phyloP scores from a whole-genome alignment of 306 rosid genomes.

The cucumber (Cucumis sativus) region DNA sequence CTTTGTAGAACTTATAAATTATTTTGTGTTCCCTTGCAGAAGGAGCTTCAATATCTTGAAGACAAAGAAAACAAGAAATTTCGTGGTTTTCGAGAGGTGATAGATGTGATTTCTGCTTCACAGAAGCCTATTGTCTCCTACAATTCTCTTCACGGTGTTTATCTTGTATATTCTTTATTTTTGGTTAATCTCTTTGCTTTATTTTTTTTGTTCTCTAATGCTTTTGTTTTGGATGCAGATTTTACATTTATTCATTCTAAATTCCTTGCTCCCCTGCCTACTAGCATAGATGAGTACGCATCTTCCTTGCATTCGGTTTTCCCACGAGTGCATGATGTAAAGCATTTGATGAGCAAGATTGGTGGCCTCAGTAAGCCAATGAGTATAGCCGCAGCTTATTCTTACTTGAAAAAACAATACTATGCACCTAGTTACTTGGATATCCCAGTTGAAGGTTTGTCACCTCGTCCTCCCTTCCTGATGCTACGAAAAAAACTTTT shows the following conservation, averaged over 20 bases:
- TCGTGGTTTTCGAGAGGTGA: conserved; percentile 90
- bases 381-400: conserved; percentile 47
- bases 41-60: conserved; percentile 39
- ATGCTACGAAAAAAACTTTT: neutral
- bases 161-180: conserved; percentile 28
- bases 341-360: conserved; percentile 51
- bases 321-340: conserved; percentile 48
- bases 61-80: conserved; percentile 59
- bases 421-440: conserved; percentile 56
- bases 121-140: conserved; percentile 86
- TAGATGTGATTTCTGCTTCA: conserved; percentile 95
- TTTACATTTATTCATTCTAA: conserved; percentile 66
- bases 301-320: conserved; percentile 39
- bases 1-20: conserved; percentile 2
- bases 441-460: conserved; percentile 45
- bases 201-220: conserved; percentile 1
- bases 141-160: conserved; percentile 73
- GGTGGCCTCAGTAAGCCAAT: conserved; percentile 38
- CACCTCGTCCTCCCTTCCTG: neutral
- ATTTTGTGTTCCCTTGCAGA: conserved; percentile 23
- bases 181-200: conserved; percentile 14
- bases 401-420: conserved; percentile 51
- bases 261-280: conserved; percentile 63
- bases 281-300: conserved; percentile 48
- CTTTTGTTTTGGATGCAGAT: conserved; percentile 38